Evolutionary conservation across 139 green algal species (phyloP).

Genomic region (Chloropicon primus): DNA sequence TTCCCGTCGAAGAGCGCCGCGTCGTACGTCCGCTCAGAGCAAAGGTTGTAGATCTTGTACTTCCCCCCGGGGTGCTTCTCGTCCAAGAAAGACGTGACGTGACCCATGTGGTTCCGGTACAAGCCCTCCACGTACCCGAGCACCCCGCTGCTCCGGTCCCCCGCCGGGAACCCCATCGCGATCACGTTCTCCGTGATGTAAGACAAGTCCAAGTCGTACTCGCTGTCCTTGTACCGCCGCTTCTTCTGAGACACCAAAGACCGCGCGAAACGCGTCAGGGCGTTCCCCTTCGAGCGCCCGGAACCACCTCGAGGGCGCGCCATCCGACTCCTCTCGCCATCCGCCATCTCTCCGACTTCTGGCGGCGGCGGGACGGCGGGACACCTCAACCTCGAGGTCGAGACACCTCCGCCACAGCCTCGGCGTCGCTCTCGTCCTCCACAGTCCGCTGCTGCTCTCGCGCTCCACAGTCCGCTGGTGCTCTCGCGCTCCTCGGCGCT

Average conservation of each 20-base stretch:
- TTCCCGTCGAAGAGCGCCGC: conserved; percentile 12
- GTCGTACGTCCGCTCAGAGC: conserved; percentile 38
- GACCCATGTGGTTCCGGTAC: conserved; percentile 39
- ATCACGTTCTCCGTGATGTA: conserved; percentile 55
- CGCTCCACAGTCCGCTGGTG: no score
- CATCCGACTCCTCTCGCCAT: no score
- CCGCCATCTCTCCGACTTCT: no score
- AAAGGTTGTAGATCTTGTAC: conserved; percentile 55
- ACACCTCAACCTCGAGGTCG: no score
- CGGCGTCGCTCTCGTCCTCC: no score
- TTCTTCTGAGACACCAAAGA: conserved; percentile 39
- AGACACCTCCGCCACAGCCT: no score
- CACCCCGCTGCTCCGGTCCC: neutral
- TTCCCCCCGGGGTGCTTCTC: conserved; percentile 18
- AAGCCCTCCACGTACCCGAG: conserved; percentile 16
- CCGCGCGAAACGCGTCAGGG: neutral
- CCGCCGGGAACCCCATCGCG: conserved; percentile 44
- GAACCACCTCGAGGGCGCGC: no score
- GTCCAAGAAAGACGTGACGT: conserved; percentile 30
- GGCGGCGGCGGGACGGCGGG: no score
- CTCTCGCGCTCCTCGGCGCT: no score
- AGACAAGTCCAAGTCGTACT: conserved; percentile 50
- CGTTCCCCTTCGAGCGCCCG: no score
- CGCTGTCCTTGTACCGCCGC: conserved; percentile 31
- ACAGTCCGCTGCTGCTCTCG: no score